Conservation (phyloP, 306 rosid genomes). For the Benincasa hispida region DNA sequence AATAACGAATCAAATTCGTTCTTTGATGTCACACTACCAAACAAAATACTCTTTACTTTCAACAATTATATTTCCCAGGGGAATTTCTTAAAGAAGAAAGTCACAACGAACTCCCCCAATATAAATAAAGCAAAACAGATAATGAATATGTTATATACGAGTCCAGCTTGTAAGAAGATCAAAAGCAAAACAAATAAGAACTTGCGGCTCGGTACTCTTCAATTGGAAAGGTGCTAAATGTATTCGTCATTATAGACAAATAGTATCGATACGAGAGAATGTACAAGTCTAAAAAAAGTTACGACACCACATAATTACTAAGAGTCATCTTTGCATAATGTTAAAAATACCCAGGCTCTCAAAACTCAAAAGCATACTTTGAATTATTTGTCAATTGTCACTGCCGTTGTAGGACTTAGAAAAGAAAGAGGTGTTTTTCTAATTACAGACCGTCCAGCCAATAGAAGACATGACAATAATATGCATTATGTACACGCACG, state of each 20-base stretch:
- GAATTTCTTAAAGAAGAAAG: too few relatives aligned
- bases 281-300: background rate
- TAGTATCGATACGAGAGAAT: background rate
- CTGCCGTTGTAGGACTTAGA: background rate
- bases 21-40: background rate
- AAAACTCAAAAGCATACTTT: background rate
- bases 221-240: background rate
- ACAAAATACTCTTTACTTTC: background rate
- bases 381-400: background rate
- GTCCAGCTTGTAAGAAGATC: background rate
- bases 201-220: background rate
- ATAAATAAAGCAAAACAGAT: background rate
- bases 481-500: background rate
- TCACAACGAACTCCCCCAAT: too few relatives aligned
- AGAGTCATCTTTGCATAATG: background rate
- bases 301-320: background rate
- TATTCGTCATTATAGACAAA: background rate
- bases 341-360: background rate
- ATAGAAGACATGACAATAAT: background rate
- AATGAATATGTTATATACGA: background rate
- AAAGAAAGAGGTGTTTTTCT: background rate
- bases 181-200: background rate
- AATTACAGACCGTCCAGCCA: background rate
- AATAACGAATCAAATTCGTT: background rate
- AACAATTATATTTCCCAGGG: background rate